phyloP scores from a whole-genome alignment of 805 yeast species.

The Candida dajiaensis region DNA sequence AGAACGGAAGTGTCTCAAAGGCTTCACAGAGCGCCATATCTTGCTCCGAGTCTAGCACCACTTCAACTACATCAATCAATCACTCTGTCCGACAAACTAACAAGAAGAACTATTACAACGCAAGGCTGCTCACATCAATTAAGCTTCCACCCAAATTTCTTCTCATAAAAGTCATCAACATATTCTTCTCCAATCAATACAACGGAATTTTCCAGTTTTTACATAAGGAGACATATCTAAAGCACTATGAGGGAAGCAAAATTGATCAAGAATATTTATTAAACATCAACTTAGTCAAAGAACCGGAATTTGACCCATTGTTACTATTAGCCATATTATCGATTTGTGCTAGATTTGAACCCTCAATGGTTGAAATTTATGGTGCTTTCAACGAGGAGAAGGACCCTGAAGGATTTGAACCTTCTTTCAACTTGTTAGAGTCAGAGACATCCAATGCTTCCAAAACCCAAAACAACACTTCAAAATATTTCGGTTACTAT shows the following conservation, averaged over 20 bases:
- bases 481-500: conserved; percentile 35
- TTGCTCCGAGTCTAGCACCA: not conserved
- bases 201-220: conserved; percentile 13
- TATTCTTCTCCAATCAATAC: conserved; percentile 12
- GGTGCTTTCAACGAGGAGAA: conserved; percentile 28
- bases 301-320: conserved; percentile 22
- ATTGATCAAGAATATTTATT: conserved; percentile 5
- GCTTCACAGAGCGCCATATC: not conserved
- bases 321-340: conserved; percentile 31
- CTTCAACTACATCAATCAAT: not conserved
- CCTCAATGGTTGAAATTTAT: conserved; percentile 25
- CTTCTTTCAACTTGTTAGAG: conserved; percentile 11
- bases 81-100: not conserved
- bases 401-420: conserved; percentile 25
- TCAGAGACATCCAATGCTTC: not conserved
- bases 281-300: conserved; percentile 3
- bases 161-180: conserved; percentile 8
- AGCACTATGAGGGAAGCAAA: conserved; percentile 3
- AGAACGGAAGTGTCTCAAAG: not conserved
- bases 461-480: conserved; percentile 26
- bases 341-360: conserved; percentile 31
- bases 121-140: not conserved
- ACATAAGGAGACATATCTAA: conserved; percentile 4
- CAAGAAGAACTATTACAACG: conserved; percentile 1
- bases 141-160: conserved; percentile 10